Conservation (phyloP, 1,284 basidiomycete genomes). For the Trichosporon sp. region DNA sequence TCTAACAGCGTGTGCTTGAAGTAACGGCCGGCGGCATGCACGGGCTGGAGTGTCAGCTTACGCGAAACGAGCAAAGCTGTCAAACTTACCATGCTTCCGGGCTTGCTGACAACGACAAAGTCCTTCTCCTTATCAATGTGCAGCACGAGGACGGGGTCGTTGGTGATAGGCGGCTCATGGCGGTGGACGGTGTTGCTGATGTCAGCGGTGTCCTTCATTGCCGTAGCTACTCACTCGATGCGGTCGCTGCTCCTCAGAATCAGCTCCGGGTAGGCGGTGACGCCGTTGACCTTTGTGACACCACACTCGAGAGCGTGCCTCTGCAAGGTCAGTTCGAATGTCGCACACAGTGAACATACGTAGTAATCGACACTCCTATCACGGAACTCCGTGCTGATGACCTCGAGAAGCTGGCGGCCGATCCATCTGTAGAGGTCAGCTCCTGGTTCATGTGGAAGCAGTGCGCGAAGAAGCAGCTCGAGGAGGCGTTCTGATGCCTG, state of each 20-base stretch:
- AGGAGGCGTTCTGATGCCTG: no score
- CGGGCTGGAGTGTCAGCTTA: conserved; percentile 63
- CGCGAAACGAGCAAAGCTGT: conserved; percentile 17
- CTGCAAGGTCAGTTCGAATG: conserved; percentile 55
- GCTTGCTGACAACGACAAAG: conserved; percentile 92
- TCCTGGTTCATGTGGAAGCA: neutral
- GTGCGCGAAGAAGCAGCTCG: neutral
- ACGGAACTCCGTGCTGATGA: conserved; percentile 85
- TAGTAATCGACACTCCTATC: conserved; percentile 91
- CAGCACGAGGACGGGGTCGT: conserved; percentile 79
- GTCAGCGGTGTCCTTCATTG: neutral
- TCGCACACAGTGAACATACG: conserved; percentile 62
- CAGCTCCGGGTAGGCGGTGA: conserved; percentile 74
- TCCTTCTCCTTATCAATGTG: conserved; percentile 73
- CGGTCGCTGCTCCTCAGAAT: conserved; percentile 85
- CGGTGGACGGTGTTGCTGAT: conserved; percentile 88
- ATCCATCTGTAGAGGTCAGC: conserved; percentile 38
- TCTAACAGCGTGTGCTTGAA: conserved; percentile 84
- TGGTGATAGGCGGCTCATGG: conserved; percentile 93
- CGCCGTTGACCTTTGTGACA: conserved; percentile 89
- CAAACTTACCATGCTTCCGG: conserved; percentile 79
- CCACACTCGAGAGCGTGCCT: conserved; percentile 90
- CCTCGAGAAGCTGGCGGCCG: conserved; percentile 63
- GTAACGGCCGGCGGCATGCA: conserved; percentile 86
- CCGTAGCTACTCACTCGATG: conserved; percentile 68